Base-by-base conservation (phyloP, 2,329 filamentous ascomycete species). In the Ustulina deusta region DNA sequence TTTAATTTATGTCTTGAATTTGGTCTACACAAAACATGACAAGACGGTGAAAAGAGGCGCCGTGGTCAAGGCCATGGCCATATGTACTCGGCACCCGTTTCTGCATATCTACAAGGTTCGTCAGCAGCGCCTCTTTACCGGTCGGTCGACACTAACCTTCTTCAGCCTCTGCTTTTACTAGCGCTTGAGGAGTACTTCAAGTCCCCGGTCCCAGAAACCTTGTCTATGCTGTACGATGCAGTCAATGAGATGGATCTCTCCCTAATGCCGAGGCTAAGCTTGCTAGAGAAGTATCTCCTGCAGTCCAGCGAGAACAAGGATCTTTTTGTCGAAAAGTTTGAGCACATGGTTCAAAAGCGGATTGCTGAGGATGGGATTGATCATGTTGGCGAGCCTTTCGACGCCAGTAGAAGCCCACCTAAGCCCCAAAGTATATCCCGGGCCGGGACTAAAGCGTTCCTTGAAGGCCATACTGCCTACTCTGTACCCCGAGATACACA, bases 11-110 rank as follows among this genome's bases (percentile, higher is more conserved):
- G 96, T 99, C 59, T 84, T 99, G 72, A 99, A 99, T 79, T 82
- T 99, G 77, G 96, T 99, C 74, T 98, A 99, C 79, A 99, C 95
- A 7, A 98, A 98, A 80, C 93, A 97, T 79, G 96, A 99, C 83
- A 95, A 93, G 77, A 91, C 91, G 22, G 93, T 93, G 55, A 97
- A 96, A 81, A 90, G 96, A 86, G 96, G 96, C 66, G 96, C 96
- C 22, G 87, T 97, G 57, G 95, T 98, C 66, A 98, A 98, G 79
- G 93, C 96, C 48, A 99, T 99, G 96, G 96, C 96, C 34, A 97
- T 99, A 73, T 99, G 96, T 83, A 99, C 96, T 7, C 87, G 96
- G 49, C 96, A 99, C 83, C 94, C 96, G 2, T 99, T 99, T 80
- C 83, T 99, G 73, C 96, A 99, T 81, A 99, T 99, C 71, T 99